Base-by-base conservation (phyloP, 2,329 filamentous ascomycete genomes). In the Fusarium tuaranense region DNA sequence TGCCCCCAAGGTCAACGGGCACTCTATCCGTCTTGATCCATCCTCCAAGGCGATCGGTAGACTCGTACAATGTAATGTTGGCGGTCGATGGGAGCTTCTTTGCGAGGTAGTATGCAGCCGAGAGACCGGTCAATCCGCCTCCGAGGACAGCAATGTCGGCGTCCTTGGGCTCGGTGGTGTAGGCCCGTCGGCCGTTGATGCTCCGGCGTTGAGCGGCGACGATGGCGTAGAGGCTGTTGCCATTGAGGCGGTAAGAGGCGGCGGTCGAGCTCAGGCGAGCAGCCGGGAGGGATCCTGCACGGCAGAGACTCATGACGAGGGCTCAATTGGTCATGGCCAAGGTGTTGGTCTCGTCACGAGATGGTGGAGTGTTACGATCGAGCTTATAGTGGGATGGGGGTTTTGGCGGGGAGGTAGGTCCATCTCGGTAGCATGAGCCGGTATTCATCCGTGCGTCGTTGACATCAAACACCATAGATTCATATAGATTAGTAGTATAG, bases 21-120 rank as follows among this genome's bases (percentile, higher is more conserved):
- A 93, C 86, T 61, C 84, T 85, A 74, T 92, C 88, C 2, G 93
- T 95, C 72, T 91, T 85, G 46, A 98, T 86, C 95, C 95, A 98
- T 55, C 97, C 97, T 51, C 97, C 97, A 1, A 96, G 82, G 22
- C 91, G 87, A 25, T 89, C 81, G 32, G 87, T 88, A 22, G 89
- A 88, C 82, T 99, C 97, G 82, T 95, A 98, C 12, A 99, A 80
- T 0, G 94, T 97, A 78, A 99, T 91, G 62, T 91, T 90, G 38
- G 91, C 88, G 66, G 88, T 86, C 57, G 82, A 69, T 5, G 92
- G 90, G n/a, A 93, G 88, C 78, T 92, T 86, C 75, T 90, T 90
- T 14, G 91, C 87, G 53, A 98, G 87, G 82, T 94, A 95, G 85
- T 94, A 94, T 34, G 95, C 94, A 44, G 92, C 88, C 39, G 92